phyloP scores from a whole-genome alignment of 2,329 filamentous ascomycete species.

The Colletotrichum lindemuthianum region DNA sequence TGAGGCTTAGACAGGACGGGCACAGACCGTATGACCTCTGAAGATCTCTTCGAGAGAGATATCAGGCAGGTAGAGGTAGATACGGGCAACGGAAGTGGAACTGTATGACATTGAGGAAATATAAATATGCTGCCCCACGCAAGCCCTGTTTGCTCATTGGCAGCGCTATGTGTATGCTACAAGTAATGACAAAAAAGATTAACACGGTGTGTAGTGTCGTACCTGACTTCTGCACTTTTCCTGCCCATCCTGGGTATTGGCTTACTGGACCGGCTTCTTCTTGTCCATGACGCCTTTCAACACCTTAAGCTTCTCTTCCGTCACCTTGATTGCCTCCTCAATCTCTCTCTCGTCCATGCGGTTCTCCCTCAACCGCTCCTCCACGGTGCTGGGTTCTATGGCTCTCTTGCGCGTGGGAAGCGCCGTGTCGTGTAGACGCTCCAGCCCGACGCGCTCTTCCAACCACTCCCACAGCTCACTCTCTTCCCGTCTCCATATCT shows the following conservation, averaged over 20 bases:
- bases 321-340: slow-evolving; percentile 83
- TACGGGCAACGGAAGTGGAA: too few relatives aligned
- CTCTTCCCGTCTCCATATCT: slow-evolving; percentile 91
- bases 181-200: slow-evolving; percentile 22
- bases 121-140: slow-evolving; percentile 24
- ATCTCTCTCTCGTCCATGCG: slow-evolving; percentile 79
- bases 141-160: slow-evolving; percentile 34
- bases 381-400: slow-evolving; percentile 64
- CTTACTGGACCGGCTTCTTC: slow-evolving; percentile 51
- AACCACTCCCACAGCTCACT: slow-evolving; percentile 93
- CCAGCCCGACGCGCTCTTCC: slow-evolving; percentile 84
- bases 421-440: slow-evolving; percentile 59
- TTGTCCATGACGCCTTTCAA: slow-evolving; percentile 78
- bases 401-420: slow-evolving; percentile 57
- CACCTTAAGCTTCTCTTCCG: slow-evolving; percentile 83
- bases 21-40: too few relatives aligned
- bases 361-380: slow-evolving; percentile 67
- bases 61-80: too few relatives aligned
- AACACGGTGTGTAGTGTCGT: slow-evolving; percentile 34
- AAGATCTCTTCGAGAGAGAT: too few relatives aligned
- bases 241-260: slow-evolving; percentile 29
- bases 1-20: too few relatives aligned
- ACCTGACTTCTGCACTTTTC: slow-evolving; percentile 26
- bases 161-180: slow-evolving; percentile 34
- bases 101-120: neutral